Evolutionary conservation across 2,329 filamentous ascomycete genomes (phyloP), one percentile per base, ranked within the genome.

Genomic region (Penicillium sp.): DNA sequence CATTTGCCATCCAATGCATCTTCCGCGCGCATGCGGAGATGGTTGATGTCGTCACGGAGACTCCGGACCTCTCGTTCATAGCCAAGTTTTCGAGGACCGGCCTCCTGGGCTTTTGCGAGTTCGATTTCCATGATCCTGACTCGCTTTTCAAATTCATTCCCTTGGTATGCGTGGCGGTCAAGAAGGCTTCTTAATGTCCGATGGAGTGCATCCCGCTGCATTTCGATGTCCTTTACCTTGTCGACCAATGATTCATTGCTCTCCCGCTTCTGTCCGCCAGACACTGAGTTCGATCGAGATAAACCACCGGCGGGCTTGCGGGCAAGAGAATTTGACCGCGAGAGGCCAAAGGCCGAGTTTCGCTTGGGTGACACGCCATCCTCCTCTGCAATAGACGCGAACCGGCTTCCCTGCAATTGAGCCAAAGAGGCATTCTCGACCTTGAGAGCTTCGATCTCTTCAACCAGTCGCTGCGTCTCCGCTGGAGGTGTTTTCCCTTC

Each of bases 1-100:
- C 89, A 97, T 71, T 97, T 97, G 64, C 95, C 88, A 65, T 95
- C 89, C 12, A 97, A 80, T 13, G 92, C 92, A 56, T 97, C 92
- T 62, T 98, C 92, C 27, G 92, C 92, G 46, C 93, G 84, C 54
- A 86, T 86, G 38, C 93, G 84, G 49, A 98, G 78, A 13, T 86
- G 81, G 44, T 87, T 88, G 54, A 98, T 87, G 67, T 98, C 93
- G 23, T 86, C 83, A 52, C 90, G 85, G 38, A 97, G 77, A 54
- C 80, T 84, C 1, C 80, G 78, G 6, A 97, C 88, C 64, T 97
- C 92, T 57, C 80, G 83, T 66, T 95, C 86, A 67, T 95, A 97
- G 8, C 88, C 88, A 4, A 83, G 82, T 58, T 86, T 86, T 57
- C 83, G 82, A 2, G 88, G 87, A 32, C 78, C 76, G 12, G 81